phyloP scores from a whole-genome alignment of 1,284 basidiomycete genomes.

The Tilletia walkeri region DNA sequence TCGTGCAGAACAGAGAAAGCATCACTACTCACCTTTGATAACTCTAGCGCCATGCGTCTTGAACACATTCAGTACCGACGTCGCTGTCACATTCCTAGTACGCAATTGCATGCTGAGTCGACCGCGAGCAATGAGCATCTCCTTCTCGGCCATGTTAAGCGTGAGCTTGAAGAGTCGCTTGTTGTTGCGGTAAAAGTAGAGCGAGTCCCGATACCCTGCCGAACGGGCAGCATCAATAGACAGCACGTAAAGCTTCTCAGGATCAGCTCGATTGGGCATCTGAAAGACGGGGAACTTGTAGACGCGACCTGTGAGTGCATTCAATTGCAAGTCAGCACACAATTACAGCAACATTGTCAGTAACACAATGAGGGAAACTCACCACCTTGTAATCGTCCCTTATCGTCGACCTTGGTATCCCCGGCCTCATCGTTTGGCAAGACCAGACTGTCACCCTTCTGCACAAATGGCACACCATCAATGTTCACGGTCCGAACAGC shows the following conservation, averaged over 20 bases:
- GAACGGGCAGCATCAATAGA: conserved; percentile 95
- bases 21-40: conserved; percentile 67
- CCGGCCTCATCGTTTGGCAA: conserved; percentile 81
- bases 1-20: neutral
- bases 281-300: conserved; percentile 87
- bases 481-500: conserved; percentile 53
- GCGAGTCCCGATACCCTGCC: conserved; percentile 90
- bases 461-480: conserved; percentile 71
- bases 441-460: conserved; percentile 80
- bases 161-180: conserved; percentile 81
- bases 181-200: conserved; percentile 93
- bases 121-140: conserved; percentile 80
- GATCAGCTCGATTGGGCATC: conserved; percentile 72
- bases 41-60: conserved; percentile 90
- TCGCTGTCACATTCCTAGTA: conserved; percentile 86
- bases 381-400: conserved; percentile 83
- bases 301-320: conserved; percentile 65
- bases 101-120: conserved; percentile 83
- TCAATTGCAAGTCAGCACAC: neutral
- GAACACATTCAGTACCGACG: conserved; percentile 87
- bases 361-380: conserved; percentile 45
- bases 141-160: conserved; percentile 67
- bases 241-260: conserved; percentile 84
- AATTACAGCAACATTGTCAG: neutral
- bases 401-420: conserved; percentile 82